phyloP scores from a whole-genome alignment of 2,329 filamentous ascomycete species.

The Clarireedia sp. region DNA sequence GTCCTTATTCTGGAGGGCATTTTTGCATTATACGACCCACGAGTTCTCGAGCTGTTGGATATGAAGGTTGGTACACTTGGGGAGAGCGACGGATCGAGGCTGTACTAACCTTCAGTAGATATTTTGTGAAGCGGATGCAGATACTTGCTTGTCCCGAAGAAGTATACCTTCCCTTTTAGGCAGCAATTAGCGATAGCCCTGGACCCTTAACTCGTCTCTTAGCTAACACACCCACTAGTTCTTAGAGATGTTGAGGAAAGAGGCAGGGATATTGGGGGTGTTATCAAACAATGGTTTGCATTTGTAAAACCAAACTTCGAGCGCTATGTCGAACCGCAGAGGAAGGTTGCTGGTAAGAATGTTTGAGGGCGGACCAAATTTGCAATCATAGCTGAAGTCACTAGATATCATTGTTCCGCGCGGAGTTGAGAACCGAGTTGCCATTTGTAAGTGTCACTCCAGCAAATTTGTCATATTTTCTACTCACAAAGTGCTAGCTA shows the following conservation, averaged over 20 bases:
- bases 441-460: conserved; percentile 54
- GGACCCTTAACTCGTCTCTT: neutral
- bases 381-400: neutral
- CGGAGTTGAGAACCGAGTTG: conserved; percentile 89
- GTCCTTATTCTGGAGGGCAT: conserved; percentile 95
- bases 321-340: conserved; percentile 86
- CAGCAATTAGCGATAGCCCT: neutral
- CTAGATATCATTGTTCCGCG: conserved; percentile 86
- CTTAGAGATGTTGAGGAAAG: conserved; percentile 83
- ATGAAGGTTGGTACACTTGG: conserved; percentile 57
- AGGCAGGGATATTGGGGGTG: conserved; percentile 85
- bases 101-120: conserved; percentile 44
- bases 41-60: conserved; percentile 80
- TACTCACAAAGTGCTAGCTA: conserved; percentile 43
- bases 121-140: conserved; percentile 92
- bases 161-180: conserved; percentile 43
- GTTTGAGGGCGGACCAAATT: neutral
- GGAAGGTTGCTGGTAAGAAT: conserved; percentile 65
- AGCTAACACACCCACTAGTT: conserved; percentile 31
- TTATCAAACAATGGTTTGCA: conserved; percentile 95
- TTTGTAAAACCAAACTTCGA: conserved; percentile 98
- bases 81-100: neutral
- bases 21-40: conserved; percentile 81
- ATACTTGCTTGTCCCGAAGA: conserved; percentile 84
- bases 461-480: neutral